Evolutionary conservation across 108 stramenopile genomes (phyloP).

Genomic region (Licmophora abbreviata): DNA sequence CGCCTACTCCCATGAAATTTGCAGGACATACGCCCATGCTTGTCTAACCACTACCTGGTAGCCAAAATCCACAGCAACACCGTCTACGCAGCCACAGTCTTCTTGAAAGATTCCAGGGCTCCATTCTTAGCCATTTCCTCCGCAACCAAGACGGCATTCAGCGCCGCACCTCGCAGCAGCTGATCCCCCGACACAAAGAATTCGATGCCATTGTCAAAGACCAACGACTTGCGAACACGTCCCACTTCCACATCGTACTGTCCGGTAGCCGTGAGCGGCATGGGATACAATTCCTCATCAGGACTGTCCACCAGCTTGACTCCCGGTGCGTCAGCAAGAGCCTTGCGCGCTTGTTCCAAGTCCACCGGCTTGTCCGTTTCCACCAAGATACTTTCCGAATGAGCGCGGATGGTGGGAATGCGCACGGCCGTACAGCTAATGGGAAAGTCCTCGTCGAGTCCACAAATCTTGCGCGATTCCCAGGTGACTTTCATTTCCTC

Average conservation of each 20-base stretch:
- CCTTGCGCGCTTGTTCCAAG: constrained; percentile 65
- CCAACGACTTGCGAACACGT: constrained; percentile 67
- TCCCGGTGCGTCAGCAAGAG: constrained; percentile 68
- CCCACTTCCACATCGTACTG: constrained; percentile 95
- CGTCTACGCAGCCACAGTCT: neutral
- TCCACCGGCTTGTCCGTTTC: constrained; percentile 86
- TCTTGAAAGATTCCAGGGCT: constrained; percentile 23
- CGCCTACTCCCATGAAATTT: too few species aligned
- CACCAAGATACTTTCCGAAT: constrained; percentile 92
- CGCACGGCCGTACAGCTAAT: constrained; percentile 92
- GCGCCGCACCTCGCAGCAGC: constrained; percentile 92
- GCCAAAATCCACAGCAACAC: too few species aligned
- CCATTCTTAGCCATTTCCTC: constrained; percentile 87
- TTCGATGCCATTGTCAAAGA: constrained; percentile 92
- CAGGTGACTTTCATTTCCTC: constrained; percentile 99
- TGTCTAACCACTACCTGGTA: too few species aligned
- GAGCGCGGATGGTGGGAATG: constrained; percentile 96
- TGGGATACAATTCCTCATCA: constrained; percentile 75
- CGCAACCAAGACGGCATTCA: constrained; percentile 95
- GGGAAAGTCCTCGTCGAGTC: constrained; percentile 65
- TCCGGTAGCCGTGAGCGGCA: constrained; percentile 95
- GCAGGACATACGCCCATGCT: too few species aligned
- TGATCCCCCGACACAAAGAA: constrained; percentile 98
- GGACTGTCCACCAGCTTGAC: constrained; percentile 80
- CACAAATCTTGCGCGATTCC: constrained; percentile 95